phyloP scores from a whole-genome alignment of 2,329 filamentous ascomycete genomes.

The Clonostachys rosea region DNA sequence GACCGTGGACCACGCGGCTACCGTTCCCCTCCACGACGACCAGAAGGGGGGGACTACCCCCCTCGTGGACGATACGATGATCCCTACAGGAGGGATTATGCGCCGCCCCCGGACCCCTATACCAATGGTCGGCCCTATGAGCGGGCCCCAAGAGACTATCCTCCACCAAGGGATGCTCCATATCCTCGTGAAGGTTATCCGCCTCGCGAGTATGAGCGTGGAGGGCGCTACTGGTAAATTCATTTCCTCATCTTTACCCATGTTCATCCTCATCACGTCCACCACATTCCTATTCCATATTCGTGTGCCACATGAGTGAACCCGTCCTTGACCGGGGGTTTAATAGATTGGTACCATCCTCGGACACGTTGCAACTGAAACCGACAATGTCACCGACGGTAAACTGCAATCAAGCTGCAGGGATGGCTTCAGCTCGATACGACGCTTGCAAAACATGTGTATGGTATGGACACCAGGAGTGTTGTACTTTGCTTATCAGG shows the following conservation, averaged over 20 bases:
- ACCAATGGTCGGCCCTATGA: conserved; percentile 53
- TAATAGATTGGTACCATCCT: conserved; percentile 21
- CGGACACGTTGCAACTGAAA: neutral
- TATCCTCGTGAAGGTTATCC: conserved; percentile 35
- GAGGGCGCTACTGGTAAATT: conserved; percentile 46
- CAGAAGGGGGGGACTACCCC: conserved; percentile 72
- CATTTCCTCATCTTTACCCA: conserved; percentile 13
- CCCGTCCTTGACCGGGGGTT: conserved; percentile 25
- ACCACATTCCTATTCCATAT: conserved; percentile 1
- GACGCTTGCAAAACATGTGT: neutral
- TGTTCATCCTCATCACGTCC: conserved; percentile 4
- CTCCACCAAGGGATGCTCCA: conserved; percentile 30
- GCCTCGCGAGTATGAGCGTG: conserved; percentile 43
- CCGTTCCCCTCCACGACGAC: conserved; percentile 74
- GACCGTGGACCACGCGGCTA: conserved; percentile 65
- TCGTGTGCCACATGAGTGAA: conserved; percentile 1
- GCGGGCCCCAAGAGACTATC: conserved; percentile 45
- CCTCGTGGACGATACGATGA: conserved; percentile 65
- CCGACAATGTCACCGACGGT: no score
- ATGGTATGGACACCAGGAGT: conserved; percentile 1
- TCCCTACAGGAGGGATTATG: conserved; percentile 67
- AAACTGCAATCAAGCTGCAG: no score
- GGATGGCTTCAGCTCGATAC: no score
- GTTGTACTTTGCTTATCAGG: neutral
- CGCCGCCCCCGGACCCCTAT: conserved; percentile 58